These are phyloP conservation scores for Trichoderma atroviride DNA, from an alignment of 2,329 filamentous ascomycete genomes.

Conservation along the genomic window DNA sequence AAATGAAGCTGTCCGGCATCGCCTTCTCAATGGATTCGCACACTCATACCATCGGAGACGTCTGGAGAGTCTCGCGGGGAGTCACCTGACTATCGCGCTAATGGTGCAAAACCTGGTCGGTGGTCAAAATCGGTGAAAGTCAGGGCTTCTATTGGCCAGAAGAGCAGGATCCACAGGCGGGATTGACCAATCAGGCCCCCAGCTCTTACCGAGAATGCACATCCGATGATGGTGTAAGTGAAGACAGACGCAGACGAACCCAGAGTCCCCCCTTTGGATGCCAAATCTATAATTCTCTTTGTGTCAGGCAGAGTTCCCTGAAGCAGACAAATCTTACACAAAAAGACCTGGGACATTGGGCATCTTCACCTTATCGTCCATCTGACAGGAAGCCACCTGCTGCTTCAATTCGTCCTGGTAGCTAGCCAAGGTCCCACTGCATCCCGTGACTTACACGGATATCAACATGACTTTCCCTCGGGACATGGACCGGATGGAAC, in stretches of 20 bases:
- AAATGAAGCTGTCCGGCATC: conserved; percentile 20
- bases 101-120: conserved; percentile 11
- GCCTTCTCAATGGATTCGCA: conserved; percentile 25
- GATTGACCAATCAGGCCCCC: conserved; percentile 37
- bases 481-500: conserved; percentile 41
- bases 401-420: conserved; percentile 43
- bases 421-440: conserved; percentile 47
- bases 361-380: conserved; percentile 45
- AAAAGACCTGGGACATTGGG: conserved; percentile 45
- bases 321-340: conserved; percentile 45
- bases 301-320: conserved; percentile 43
- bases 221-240: conserved; percentile 45
- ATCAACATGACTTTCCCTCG: conserved; percentile 45
- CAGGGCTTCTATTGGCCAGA: conserved; percentile 38
- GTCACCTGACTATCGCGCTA: conserved; percentile 33
- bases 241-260: conserved; percentile 29
- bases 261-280: conserved; percentile 41
- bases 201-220: conserved; percentile 38
- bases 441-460: conserved; percentile 47
- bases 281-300: conserved; percentile 45
- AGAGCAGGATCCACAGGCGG: conserved; percentile 26
- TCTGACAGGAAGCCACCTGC: conserved; percentile 41
- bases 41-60: conserved; percentile 15
- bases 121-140: conserved; percentile 39
- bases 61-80: conserved; percentile 27